Conservation (phyloP, 345 rosid species). For the Murraya koenigii region DNA sequence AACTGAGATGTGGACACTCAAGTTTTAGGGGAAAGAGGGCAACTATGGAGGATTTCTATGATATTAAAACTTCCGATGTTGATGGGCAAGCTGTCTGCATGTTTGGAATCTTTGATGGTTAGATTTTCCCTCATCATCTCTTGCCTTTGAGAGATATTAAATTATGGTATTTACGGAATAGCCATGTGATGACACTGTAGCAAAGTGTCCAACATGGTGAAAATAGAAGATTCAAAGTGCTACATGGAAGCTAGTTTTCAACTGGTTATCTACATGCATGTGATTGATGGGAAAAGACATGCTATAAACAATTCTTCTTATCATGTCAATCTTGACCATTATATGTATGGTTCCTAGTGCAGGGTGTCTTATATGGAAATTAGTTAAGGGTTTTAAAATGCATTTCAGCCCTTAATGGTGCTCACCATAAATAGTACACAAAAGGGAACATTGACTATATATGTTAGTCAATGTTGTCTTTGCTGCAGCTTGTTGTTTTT, state of each 20-base stretch:
- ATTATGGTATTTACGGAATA: background rate
- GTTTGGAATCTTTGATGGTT: slow-evolving; percentile 99
- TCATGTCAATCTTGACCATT: background rate
- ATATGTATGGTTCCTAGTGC: background rate
- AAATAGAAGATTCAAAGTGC: slow-evolving; percentile 1
- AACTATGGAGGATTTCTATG: slow-evolving; percentile 94
- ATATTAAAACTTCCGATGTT: slow-evolving; percentile 65
- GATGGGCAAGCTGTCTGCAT: slow-evolving; percentile 75
- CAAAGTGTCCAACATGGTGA: slow-evolving; percentile 6
- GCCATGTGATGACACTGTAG: background rate
- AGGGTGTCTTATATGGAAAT: slow-evolving; percentile 8
- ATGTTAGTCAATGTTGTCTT: background rate
- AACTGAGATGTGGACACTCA: slow-evolving; percentile 90
- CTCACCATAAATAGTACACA: background rate
- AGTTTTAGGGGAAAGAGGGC: slow-evolving; percentile 96
- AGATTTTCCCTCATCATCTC: slow-evolving; percentile 28
- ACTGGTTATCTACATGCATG: slow-evolving; percentile 1
- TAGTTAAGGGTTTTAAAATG: background rate
- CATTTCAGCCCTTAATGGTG: background rate
- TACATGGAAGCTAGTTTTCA: slow-evolving; percentile 6
- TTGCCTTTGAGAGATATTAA: slow-evolving; percentile 11
- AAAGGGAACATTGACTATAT: background rate
- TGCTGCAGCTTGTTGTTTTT: background rate
- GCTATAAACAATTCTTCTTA: slow-evolving; percentile 1
- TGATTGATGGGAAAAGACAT: slow-evolving; percentile 5